Conservation (phyloP, 345 rosid species). For the Firmiana major region DNA sequence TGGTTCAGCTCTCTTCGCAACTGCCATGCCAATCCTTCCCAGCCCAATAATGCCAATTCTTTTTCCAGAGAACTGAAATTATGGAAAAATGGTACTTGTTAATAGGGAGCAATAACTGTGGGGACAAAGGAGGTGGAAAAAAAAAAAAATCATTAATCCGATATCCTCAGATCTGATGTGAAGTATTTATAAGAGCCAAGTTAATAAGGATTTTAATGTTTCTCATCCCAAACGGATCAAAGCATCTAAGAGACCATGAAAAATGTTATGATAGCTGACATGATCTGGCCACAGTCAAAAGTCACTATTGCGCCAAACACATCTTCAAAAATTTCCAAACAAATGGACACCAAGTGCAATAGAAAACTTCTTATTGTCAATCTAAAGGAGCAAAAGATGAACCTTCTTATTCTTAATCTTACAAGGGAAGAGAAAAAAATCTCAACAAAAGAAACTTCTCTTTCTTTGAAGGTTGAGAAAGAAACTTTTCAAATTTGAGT, state of each 20-base stretch:
- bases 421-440: background rate
- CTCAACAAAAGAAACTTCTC: background rate
- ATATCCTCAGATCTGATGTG: background rate
- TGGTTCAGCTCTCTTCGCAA: slow-evolving; percentile 68
- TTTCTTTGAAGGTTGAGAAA: no score
- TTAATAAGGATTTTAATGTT: background rate
- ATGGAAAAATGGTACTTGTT: background rate
- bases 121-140: no score
- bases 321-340: background rate
- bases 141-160: background rate
- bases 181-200: background rate
- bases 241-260: background rate
- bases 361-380: background rate
- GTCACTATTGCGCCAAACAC: background rate
- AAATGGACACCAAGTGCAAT: background rate
- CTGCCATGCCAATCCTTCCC: slow-evolving; percentile 69
- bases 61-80: slow-evolving; percentile 58
- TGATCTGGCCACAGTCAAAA: background rate
- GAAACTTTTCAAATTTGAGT: background rate
- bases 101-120: background rate
- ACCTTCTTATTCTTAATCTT: background rate
- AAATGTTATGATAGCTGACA: no score
- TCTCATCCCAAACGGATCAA: background rate
- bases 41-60: slow-evolving; percentile 63
- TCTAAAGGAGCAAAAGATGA: background rate